Evolutionary conservation across 352 stramenopile genomes (phyloP).

Genomic region (Phytophthora quininea): DNA sequence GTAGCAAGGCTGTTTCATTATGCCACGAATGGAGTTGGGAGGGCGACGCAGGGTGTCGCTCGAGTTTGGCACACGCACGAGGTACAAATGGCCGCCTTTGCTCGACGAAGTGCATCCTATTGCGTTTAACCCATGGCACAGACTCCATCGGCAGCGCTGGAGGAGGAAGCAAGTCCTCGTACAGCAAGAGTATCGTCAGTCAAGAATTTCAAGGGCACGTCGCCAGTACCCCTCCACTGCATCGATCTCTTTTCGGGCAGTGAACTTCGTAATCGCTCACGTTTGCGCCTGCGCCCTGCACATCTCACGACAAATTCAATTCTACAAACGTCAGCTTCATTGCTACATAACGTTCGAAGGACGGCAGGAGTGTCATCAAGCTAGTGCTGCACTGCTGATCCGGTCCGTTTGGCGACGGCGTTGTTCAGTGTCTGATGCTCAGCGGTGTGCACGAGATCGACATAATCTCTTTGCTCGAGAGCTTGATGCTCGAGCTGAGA

Average conservation of each 20-base stretch:
- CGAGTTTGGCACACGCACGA: conserved; percentile 46
- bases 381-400: conserved; percentile 57
- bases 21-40: conserved; percentile 56
- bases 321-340: conserved; percentile 54
- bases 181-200: conserved; percentile 19
- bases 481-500: conserved; percentile 57
- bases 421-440: conserved; percentile 41
- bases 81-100: conserved; percentile 20
- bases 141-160: background rate
- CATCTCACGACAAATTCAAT: conserved; percentile 34
- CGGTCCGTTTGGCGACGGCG: conserved; percentile 70
- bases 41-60: conserved; percentile 55
- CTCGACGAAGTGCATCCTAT: conserved; percentile 27
- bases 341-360: conserved; percentile 63
- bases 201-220: conserved; percentile 47
- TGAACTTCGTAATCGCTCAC: conserved; percentile 70
- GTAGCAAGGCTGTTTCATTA: conserved; percentile 60
- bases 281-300: conserved; percentile 29
- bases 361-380: conserved; percentile 30
- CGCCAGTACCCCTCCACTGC: conserved; percentile 35
- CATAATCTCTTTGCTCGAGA: conserved; percentile 44
- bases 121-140: conserved; percentile 23
- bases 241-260: conserved; percentile 61
- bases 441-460: conserved; percentile 30
- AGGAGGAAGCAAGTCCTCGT: background rate